Evolutionary conservation across 2,329 filamentous ascomycete genomes (phyloP).

Genomic region (Bimuria novae-zelandiae): DNA sequence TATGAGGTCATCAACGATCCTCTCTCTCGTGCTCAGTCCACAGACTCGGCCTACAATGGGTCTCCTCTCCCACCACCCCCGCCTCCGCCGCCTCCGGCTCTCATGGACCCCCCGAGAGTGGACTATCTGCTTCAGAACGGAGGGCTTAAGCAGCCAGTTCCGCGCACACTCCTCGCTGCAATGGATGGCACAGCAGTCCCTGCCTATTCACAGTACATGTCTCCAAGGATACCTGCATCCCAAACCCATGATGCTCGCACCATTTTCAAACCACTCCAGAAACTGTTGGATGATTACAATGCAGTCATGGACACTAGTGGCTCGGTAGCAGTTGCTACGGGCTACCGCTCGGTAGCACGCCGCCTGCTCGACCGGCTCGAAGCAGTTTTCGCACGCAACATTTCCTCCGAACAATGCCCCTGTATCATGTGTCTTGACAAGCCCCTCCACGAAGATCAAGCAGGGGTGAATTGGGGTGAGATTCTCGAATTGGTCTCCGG

Average conservation of each 20-base stretch:
- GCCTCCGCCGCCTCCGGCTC: conserved; percentile 71
- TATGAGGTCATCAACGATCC: conserved; percentile 53
- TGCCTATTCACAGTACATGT: conserved; percentile 63
- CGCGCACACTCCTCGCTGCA: conserved; percentile 73
- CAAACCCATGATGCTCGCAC: conserved; percentile 64
- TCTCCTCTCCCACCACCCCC: conserved; percentile 65
- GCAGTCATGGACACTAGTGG: conserved; percentile 81
- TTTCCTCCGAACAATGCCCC: conserved; percentile 81
- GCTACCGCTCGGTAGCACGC: conserved; percentile 91
- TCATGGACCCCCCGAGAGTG: conserved; percentile 75
- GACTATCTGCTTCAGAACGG: conserved; percentile 93
- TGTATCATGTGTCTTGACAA: conserved; percentile 79
- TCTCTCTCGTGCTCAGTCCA: conserved; percentile 37
- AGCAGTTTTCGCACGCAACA: conserved; percentile 90
- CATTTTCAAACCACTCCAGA: conserved; percentile 82
- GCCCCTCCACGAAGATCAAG: conserved; percentile 49
- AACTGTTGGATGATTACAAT: conserved; percentile 83
- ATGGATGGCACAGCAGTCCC: conserved; percentile 61
- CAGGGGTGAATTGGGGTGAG: conserved; percentile 90
- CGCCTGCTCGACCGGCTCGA: conserved; percentile 87
- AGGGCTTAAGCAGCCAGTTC: conserved; percentile 72
- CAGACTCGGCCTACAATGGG: conserved; percentile 51
- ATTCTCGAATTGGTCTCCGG: conserved; percentile 92
- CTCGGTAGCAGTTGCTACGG: conserved; percentile 91
- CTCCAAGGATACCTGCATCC: conserved; percentile 53